Base-by-base conservation (phyloP, 495 filamentous ascomycete genomes). In the Penicillium antarcticum region DNA sequence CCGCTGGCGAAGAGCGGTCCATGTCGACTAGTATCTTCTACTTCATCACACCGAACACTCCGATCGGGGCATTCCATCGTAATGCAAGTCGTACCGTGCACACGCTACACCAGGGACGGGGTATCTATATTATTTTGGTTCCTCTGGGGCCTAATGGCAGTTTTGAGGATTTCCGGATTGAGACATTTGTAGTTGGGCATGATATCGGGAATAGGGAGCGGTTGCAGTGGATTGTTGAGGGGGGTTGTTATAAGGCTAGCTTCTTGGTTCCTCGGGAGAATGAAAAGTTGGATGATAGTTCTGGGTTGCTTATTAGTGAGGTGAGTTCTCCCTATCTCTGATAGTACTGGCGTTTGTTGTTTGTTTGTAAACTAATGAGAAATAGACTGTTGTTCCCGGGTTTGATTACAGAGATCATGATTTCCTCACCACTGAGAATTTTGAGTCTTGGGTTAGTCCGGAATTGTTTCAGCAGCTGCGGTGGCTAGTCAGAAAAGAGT, bases 151-250 rank as follows among this genome's bases (percentile, higher is more conserved):
- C 33, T 0, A 5, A 17, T 7, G 9, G 13, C 4, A 16, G 14
- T 11, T n/a, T 23, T 7, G 16, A 16, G 9, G 71, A 69, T 46
- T 72, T 71, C 47, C 57, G 74, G 12, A 66, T 86, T 23, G 84
- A 87, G 66, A 80, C 70, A 1, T 88, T 85, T 55, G 60, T 82
- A 0, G 85, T 87, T 4, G 86, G 84, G 0, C 71, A 69, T 6
- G 63, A 83, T 55, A 66, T 84, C 4, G 70, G 54, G 7, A 63
- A 60, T 14, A 85, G 81, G 5, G 84, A 87, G 71, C 75, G 58
- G 64, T 36, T 83, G 61, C 83, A 86, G 66, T 87, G 85, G 84
- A 73, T 87, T 55, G 83, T 89, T 17, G 80, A 86, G 41, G 83
- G 84, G 2, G 82, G 81, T 13, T 78, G 79, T 55, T 87, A 74